Conservation (phyloP, 2,329 filamentous ascomycete species). For the Nemania sp. region DNA sequence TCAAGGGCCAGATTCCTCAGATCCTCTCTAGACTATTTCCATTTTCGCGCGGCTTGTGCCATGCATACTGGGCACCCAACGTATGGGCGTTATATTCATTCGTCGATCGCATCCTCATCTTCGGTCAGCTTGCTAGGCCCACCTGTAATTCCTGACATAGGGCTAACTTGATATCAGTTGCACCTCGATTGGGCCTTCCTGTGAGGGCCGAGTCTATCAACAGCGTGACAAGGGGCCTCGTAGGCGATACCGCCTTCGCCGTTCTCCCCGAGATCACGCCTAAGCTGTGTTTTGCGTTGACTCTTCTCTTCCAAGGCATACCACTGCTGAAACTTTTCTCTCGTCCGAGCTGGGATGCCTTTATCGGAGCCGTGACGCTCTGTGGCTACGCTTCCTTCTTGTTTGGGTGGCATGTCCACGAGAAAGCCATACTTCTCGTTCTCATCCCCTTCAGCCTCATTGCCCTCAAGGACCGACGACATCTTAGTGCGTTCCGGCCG, state of each 20-base stretch:
- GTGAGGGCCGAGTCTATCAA: slow-evolving; percentile 76
- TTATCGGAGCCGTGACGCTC: slow-evolving; percentile 85
- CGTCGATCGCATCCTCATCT: slow-evolving; percentile 79
- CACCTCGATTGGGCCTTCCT: slow-evolving; percentile 75
- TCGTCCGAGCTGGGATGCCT: slow-evolving; percentile 82
- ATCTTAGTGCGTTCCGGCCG: slow-evolving; percentile 89
- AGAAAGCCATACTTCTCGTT: slow-evolving; percentile 93
- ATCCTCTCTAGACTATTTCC: slow-evolving; percentile 85
- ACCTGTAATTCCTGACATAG: not conserved
- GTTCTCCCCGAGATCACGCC: slow-evolving; percentile 87
- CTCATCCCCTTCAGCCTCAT: slow-evolving; percentile 95
- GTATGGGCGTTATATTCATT: slow-evolving; percentile 98
- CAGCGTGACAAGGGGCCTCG: slow-evolving; percentile 89
- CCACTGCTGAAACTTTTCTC: slow-evolving; percentile 82
- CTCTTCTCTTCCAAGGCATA: slow-evolving; percentile 78
- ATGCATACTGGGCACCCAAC: slow-evolving; percentile 98
- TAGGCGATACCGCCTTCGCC: slow-evolving; percentile 92
- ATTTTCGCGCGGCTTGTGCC: slow-evolving; percentile 90
- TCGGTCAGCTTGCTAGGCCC: slow-evolving; percentile 57
- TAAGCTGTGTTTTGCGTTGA: slow-evolving; percentile 78
- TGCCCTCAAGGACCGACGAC: slow-evolving; percentile 84
- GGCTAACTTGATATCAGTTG: slow-evolving; percentile 60
- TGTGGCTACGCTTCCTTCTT: slow-evolving; percentile 97
- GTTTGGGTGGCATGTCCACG: slow-evolving; percentile 98
- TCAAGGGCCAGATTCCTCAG: slow-evolving; percentile 82